Evolutionary conservation across 139 green algal species (phyloP), one percentile per base, ranked within the genome.

Genomic region (Cymbomonas tetramitiformis): DNA sequence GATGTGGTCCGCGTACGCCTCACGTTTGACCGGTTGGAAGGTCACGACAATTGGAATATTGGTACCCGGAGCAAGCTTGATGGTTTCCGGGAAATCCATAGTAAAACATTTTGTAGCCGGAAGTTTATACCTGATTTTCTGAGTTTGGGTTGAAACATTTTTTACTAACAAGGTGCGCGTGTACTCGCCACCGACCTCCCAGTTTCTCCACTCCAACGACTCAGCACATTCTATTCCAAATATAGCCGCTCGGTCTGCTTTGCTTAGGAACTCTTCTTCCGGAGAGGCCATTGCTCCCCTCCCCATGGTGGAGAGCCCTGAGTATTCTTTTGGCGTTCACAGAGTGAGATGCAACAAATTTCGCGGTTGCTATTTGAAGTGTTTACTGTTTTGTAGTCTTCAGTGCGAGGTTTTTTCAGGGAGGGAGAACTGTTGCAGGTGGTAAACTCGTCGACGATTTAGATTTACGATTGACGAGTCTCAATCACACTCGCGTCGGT

Each of bases 21-120:
- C 72, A 34, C 64, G 30, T 43, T 40, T 52, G 0, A 75, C n/a
- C 4, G 79, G 79, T 2, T 74, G 53, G 61, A 87, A 87, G n/a
- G 57, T 56, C 0, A 86, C 73, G 23, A 23, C n/a, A 23, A 61
- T 25, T 8, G 4, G 49, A 25, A 48, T 65, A 46, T 61, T 77
- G 72, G 85, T 86, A 24, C 80, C 80, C 3, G 80, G 73, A 21
- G 70, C 69, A 36, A 88, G 65, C 38, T 75, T 79, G 25, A 80
- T 72, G 0, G 67, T 51, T 33, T 83, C 75, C n/a, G 80, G 74
- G 48, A 84, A 88, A 23, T 79, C 76, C 68, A 88, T 79, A 18
- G 53, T 72, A 62, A 88, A 88, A 1, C 70, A 66, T 39, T 81
- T 84, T 55, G 57, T 80, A 36, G 54, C 43, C 0, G 74, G 71